Evolutionary conservation across 768 basidiomycete species (phyloP).

Genomic region (Rhodotorula kratochvilovae): DNA sequence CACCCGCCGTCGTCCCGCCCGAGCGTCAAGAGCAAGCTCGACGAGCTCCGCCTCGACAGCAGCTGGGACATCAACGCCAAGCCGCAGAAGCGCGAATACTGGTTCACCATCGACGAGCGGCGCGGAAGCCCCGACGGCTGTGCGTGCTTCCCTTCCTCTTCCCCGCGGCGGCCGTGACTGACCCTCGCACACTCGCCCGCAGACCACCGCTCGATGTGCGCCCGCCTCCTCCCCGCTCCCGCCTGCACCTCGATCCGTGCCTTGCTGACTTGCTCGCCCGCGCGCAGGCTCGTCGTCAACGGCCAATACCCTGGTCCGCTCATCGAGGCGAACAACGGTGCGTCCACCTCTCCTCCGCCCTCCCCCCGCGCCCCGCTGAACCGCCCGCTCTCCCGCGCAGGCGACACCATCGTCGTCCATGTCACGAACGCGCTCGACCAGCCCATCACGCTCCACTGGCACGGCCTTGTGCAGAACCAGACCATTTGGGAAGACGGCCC

Average conservation of each 20-base stretch:
- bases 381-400: background rate
- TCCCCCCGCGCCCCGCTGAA: background rate
- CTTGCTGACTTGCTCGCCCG: background rate
- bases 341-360: background rate
- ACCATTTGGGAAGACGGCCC: conserved; percentile 22
- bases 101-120: background rate
- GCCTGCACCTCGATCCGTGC: too few species aligned
- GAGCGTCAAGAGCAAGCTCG: conserved; percentile 66
- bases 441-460: conserved; percentile 32
- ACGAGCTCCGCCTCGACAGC: conserved; percentile 72
- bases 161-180: background rate
- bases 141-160: background rate
- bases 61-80: conserved; percentile 49
- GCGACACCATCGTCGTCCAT: conserved; percentile 40
- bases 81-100: conserved; percentile 1
- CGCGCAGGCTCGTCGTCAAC: conserved; percentile 19
- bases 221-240: background rate
- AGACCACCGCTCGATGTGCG: conserved; percentile 6
- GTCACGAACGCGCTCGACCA: conserved; percentile 40
- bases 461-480: conserved; percentile 43
- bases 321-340: conserved; percentile 43
- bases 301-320: conserved; percentile 32
- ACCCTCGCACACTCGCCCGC: background rate
- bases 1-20: background rate
- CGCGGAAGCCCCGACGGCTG: conserved; percentile 14